Percentiles rank a stretch among this genome's conserved stretches.
These are phyloP conservation scores for Suhomyces pyralidae DNA, from an alignment of 805 yeast species.

Conservation along the genomic window DNA sequence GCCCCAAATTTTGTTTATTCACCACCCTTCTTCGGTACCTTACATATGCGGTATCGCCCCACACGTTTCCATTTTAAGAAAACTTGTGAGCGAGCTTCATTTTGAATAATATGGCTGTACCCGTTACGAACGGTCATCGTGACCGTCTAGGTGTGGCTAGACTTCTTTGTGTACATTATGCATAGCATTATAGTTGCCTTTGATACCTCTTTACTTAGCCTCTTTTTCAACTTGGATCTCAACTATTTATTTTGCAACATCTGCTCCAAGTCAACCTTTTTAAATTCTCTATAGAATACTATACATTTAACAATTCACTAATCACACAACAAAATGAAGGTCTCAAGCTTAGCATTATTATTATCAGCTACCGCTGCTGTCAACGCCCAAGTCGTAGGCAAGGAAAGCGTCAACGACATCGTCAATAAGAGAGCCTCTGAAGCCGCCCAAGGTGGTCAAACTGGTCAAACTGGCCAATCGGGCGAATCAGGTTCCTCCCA, in stretches of 20 bases:
- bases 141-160: neutral
- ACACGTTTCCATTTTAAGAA: neutral
- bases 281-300: neutral
- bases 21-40: neutral
- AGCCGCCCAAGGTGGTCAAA: neutral
- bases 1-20: neutral
- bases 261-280: neutral
- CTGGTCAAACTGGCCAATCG: no score
- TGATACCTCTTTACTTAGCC: neutral
- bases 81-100: slow-evolving; percentile 1
- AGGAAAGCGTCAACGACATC: slow-evolving; percentile 3
- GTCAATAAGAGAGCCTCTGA: slow-evolving; percentile 1
- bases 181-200: neutral
- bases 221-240: neutral
- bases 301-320: neutral
- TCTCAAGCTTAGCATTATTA: slow-evolving; percentile 9
- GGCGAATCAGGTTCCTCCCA: no score
- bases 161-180: neutral
- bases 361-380: slow-evolving; percentile 13
- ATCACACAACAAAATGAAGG: slow-evolving; percentile 8
- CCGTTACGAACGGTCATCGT: neutral
- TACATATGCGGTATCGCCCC: neutral
- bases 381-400: slow-evolving; percentile 5
- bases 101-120: slow-evolving; percentile 5
- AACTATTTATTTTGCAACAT: neutral